phyloP scores from a whole-genome alignment of 2,329 filamentous ascomycete species.

The Aaosphaeria arxii region DNA sequence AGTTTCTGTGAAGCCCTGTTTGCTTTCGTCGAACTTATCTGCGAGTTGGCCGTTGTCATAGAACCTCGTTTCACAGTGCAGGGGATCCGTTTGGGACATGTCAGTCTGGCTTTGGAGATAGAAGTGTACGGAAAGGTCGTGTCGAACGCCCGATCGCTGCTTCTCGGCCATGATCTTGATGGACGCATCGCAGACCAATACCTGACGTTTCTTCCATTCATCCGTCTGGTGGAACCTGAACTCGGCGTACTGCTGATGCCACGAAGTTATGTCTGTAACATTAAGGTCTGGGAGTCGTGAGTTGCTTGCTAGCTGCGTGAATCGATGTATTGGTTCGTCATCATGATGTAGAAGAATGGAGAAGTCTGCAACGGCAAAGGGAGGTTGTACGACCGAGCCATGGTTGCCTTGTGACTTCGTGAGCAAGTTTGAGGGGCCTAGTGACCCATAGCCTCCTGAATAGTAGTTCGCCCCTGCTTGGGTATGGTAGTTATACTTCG shows the following conservation, averaged over 20 bases:
- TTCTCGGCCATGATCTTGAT: slow-evolving; percentile 40
- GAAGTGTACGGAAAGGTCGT: slow-evolving; percentile 28
- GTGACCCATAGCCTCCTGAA: slow-evolving; percentile 12
- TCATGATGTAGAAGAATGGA: slow-evolving; percentile 40
- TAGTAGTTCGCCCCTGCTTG: slow-evolving; percentile 11
- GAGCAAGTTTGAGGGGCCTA: slow-evolving; percentile 13
- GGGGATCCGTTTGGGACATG: slow-evolving; percentile 23
- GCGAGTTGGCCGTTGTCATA: slow-evolving; percentile 25
- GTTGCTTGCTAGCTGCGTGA: slow-evolving; percentile 31
- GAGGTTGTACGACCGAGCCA: slow-evolving; percentile 7
- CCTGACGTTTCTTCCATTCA: slow-evolving; percentile 23
- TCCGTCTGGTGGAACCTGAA: slow-evolving; percentile 24
- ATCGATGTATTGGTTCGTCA: slow-evolving; percentile 35
- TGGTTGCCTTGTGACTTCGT: slow-evolving; percentile 5
- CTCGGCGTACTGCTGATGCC: slow-evolving; percentile 32
- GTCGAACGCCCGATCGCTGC: slow-evolving; percentile 19
- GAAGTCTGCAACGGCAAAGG: slow-evolving; percentile 31
- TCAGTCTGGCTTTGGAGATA: slow-evolving; percentile 33
- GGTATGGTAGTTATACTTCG: slow-evolving; percentile 25
- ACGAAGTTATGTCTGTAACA: slow-evolving; percentile 27
- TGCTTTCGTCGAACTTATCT: slow-evolving; percentile 17
- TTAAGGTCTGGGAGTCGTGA: slow-evolving; percentile 28
- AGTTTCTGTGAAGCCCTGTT: slow-evolving; percentile 19
- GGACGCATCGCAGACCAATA: slow-evolving; percentile 41
- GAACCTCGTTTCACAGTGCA: slow-evolving; percentile 34